Conservation (phyloP, 2,329 filamentous ascomycete genomes). For the Lachnum nothofagi region DNA sequence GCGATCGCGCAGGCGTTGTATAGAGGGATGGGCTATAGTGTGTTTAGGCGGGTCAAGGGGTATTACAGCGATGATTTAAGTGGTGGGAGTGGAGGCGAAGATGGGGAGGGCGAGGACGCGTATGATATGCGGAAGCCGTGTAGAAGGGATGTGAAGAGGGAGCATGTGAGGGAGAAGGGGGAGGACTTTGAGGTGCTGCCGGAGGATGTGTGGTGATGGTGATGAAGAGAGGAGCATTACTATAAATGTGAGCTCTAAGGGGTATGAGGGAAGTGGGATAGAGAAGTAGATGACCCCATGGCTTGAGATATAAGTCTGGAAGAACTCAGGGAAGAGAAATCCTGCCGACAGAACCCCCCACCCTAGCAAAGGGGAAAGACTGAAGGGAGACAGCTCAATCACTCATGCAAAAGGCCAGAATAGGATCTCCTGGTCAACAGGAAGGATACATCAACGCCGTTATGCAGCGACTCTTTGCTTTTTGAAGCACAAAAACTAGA, state of each 20-base stretch:
- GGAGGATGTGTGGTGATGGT: conserved; percentile 72
- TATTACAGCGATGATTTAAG: conserved; percentile 87
- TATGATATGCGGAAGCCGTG: conserved; percentile 95
- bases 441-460: too few relatives aligned
- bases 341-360: too few relatives aligned
- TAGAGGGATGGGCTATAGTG: conserved; percentile 82
- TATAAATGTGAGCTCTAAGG: too few relatives aligned
- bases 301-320: too few relatives aligned
- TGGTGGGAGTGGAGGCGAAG: conserved; percentile 63
- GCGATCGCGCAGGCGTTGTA: conserved; percentile 83
- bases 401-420: too few relatives aligned
- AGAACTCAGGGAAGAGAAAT: too few relatives aligned
- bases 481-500: too few relatives aligned
- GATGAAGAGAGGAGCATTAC: neutral
- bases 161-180: conserved; percentile 76
- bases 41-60: conserved; percentile 80
- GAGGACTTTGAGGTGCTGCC: conserved; percentile 73
- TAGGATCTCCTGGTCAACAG: too few relatives aligned
- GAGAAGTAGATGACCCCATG: too few relatives aligned
- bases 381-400: too few relatives aligned
- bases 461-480: too few relatives aligned
- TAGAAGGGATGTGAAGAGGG: conserved; percentile 68
- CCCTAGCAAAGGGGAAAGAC: too few relatives aligned
- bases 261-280: neutral
- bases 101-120: conserved; percentile 83